These are phyloP conservation scores for Cryptococcus sp. DNA, from an alignment of 1,284 basidiomycete species.

Conservation along the genomic window DNA sequence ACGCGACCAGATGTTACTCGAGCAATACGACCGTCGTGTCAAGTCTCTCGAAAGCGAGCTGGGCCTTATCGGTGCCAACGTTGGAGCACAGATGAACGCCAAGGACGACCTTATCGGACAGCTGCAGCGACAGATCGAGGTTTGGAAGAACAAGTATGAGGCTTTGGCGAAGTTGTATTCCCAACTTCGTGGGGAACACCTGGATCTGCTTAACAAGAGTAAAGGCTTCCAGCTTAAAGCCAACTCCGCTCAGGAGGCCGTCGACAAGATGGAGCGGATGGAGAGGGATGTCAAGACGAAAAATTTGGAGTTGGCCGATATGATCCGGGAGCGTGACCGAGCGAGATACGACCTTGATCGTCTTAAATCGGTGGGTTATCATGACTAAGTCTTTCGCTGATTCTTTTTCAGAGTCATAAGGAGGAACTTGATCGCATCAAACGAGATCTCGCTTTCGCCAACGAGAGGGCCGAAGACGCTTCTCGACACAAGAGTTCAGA, in stretches of 20 bases:
- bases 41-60: slow-evolving; percentile 95
- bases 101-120: slow-evolving; percentile 97
- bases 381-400: neutral
- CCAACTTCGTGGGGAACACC: slow-evolving; percentile 93
- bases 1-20: slow-evolving; percentile 94
- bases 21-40: slow-evolving; percentile 96
- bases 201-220: slow-evolving; percentile 96
- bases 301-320: slow-evolving; percentile 97
- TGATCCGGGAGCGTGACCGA: slow-evolving; percentile 96
- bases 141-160: slow-evolving; percentile 99
- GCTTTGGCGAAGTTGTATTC: slow-evolving; percentile 98
- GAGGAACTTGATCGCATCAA: slow-evolving; percentile 93
- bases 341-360: slow-evolving; percentile 97
- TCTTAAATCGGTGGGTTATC: slow-evolving; percentile 68
- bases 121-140: slow-evolving; percentile 91
- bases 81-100: slow-evolving; percentile 81
- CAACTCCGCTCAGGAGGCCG: slow-evolving; percentile 97
- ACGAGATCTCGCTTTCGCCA: slow-evolving; percentile 93
- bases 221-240: slow-evolving; percentile 98
- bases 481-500: slow-evolving; percentile 89
- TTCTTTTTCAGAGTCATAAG: slow-evolving; percentile 67
- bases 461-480: slow-evolving; percentile 94
- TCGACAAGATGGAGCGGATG: slow-evolving; percentile 99
- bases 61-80: slow-evolving; percentile 71
- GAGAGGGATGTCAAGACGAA: slow-evolving; percentile 97